Conservation (phyloP, 2,329 filamentous ascomycete genomes). For the Biscogniauxia marginata region DNA sequence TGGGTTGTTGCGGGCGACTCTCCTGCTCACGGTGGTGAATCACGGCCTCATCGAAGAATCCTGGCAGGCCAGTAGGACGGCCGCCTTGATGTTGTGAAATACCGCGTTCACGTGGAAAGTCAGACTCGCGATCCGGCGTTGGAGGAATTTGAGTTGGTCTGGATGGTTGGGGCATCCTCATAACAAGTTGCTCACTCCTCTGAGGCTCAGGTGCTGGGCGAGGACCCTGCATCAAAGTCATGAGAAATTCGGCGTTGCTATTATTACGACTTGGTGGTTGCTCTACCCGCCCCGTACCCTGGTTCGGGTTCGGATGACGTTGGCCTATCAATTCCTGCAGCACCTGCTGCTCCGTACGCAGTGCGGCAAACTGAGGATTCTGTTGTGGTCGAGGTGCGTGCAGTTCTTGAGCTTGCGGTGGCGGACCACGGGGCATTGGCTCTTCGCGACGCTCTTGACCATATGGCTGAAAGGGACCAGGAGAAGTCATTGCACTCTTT, state of each 20-base stretch:
- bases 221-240: constrained; percentile 72
- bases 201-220: constrained; percentile 50
- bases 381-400: constrained; percentile 47
- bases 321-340: constrained; percentile 60
- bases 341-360: constrained; percentile 56
- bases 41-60: constrained; percentile 51
- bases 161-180: constrained; percentile 53
- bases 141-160: constrained; percentile 47
- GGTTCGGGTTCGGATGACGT: constrained; percentile 55
- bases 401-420: constrained; percentile 50
- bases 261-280: constrained; percentile 45
- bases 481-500: constrained; percentile 44
- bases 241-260: constrained; percentile 78
- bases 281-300: constrained; percentile 47
- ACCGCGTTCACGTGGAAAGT: constrained; percentile 43
- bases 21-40: constrained; percentile 51
- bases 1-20: constrained; percentile 51
- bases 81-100: constrained; percentile 34
- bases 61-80: constrained; percentile 41
- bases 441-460: constrained; percentile 46
- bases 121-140: constrained; percentile 48
- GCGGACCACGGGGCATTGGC: constrained; percentile 40
- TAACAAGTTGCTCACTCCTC: constrained; percentile 51
- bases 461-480: constrained; percentile 49
- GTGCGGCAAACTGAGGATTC: constrained; percentile 46